Percentiles rank a stretch among this genome's conserved stretches.
phyloP scores from a whole-genome alignment of 1,284 basidiomycete species.

The Cryptococcus sp. region DNA sequence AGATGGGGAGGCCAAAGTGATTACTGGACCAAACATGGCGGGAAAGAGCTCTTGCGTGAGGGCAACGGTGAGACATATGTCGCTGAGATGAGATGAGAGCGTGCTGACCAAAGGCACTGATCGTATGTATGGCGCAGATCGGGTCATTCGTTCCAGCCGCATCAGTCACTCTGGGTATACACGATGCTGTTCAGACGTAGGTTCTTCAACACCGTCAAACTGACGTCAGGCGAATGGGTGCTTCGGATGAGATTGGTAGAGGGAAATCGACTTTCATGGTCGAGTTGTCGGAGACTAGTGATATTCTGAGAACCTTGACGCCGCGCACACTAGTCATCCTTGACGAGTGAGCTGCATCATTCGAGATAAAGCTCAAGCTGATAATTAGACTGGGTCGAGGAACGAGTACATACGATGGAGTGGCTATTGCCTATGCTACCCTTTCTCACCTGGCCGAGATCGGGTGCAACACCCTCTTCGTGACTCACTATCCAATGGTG shows the following conservation, averaged over 20 bases:
- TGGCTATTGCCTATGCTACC: conserved; percentile 57
- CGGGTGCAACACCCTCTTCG: conserved; percentile 80
- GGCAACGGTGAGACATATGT: conserved; percentile 25
- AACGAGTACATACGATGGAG: conserved; percentile 45
- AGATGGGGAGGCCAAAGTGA: conserved; percentile 62
- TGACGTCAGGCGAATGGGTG: conserved; percentile 48
- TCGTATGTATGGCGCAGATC: conserved; percentile 53
- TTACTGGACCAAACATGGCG: conserved; percentile 57
- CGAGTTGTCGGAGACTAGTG: conserved; percentile 88
- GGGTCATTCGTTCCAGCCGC: conserved; percentile 62
- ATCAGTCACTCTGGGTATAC: conserved; percentile 64
- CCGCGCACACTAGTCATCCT: conserved; percentile 73
- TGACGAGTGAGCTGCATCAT: conserved; percentile 53
- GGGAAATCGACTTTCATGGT: conserved; percentile 94
- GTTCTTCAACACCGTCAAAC: conserved; percentile 39
- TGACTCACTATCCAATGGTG: conserved; percentile 78
- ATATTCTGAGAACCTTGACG: conserved; percentile 74
- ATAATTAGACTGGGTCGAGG: conserved; percentile 41
- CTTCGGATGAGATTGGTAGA: conserved; percentile 75
- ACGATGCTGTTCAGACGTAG: conserved; percentile 84
- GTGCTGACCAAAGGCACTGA: conserved; percentile 24
- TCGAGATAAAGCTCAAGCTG: conserved; percentile 1
- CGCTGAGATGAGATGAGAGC: too few species aligned
- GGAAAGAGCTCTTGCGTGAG: conserved; percentile 50
- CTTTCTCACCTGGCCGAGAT: conserved; percentile 66